Evolutionary conservation across 331 rosid genomes (phyloP), one percentile per base, ranked within the genome.

Genomic region (Prunus yedoensis): DNA sequence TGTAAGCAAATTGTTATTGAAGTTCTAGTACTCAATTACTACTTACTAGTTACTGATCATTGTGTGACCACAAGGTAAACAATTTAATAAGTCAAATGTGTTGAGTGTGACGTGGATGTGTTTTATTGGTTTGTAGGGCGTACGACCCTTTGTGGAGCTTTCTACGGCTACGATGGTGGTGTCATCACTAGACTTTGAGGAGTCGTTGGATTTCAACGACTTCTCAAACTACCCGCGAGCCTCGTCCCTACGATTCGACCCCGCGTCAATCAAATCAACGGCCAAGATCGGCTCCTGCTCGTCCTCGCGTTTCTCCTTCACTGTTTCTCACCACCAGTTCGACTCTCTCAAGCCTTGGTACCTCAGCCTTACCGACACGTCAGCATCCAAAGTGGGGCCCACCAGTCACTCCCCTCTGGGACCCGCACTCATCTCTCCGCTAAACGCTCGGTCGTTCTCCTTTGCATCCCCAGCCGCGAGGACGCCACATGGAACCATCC

Each of bases 331-430:
- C 43, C 94, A 91, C 74, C 78, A 74, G 78, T 80, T 91, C 30
- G 98, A 96, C 87, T 87, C 99, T 2, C 90, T 96, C 45, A 96
- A 96, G 66, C 99, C 99, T 0, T 96, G 99, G 99, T 92, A 96
- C 83, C 96, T 96, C 16, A 92, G 97, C 80, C 71, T 92, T 0
- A 35, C 89, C 0, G 97, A 96, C 98, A 88, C 93, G 71, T 89
- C 99, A 58, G 81, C 88, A 1, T 91, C 97, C 18, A 92, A 89
- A 59, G 97, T 93, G 30, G 98, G 97, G 4, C 97, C 98, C 77
- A 85, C 95, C 1, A 83, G 76, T 4, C 90, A 81, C 1, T 87
- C 89, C 0, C 77, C 78, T 0, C 64, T 84, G 82, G 94, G 97
- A 30, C 92, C 90, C 23, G 91, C 99, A 0, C 87, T 89, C 8